A percentile compares a stretch with the other conserved stretches of the same genome.
phyloP scores from a whole-genome alignment of 1,284 basidiomycete species.

The Laetiporus sulphureus region DNA sequence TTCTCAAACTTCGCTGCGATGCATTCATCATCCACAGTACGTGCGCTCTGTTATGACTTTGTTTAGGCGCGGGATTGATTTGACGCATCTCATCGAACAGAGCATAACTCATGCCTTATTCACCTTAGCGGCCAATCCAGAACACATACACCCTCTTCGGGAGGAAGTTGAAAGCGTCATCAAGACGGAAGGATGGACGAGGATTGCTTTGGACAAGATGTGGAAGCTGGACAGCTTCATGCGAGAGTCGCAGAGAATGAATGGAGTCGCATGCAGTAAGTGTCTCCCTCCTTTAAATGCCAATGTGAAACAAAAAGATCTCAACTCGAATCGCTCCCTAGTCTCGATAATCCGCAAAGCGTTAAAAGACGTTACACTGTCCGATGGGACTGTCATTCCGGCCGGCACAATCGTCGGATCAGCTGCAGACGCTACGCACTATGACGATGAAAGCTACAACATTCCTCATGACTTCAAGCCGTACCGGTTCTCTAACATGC shows the following conservation, averaged over 20 bases:
- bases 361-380: slow-evolving; percentile 32
- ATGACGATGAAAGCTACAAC: slow-evolving; percentile 32
- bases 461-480: slow-evolving; percentile 32
- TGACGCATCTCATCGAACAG: slow-evolving; percentile 14
- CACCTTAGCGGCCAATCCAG: slow-evolving; percentile 32
- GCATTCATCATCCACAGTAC: slow-evolving; percentile 22
- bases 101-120: slow-evolving; percentile 32
- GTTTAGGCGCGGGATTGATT: neutral
- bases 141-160: slow-evolving; percentile 33
- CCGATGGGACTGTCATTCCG: slow-evolving; percentile 36
- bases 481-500: slow-evolving; percentile 37
- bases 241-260: slow-evolving; percentile 36
- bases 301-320: too few species aligned
- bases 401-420: slow-evolving; percentile 33
- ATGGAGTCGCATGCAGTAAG: slow-evolving; percentile 21
- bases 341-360: slow-evolving; percentile 12
- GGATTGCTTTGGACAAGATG: slow-evolving; percentile 35
- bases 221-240: slow-evolving; percentile 47
- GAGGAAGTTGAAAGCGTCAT: slow-evolving; percentile 35
- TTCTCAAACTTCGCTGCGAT: slow-evolving; percentile 24
- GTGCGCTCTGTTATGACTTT: neutral
- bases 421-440: slow-evolving; percentile 32
- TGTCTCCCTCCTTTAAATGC: neutral
- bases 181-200: slow-evolving; percentile 36
- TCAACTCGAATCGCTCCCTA: neutral